Evolutionary conservation across 352 stramenopile species (phyloP), one percentile per base, ranked within the genome.

Genomic region (Thraustochytrium striatum): DNA sequence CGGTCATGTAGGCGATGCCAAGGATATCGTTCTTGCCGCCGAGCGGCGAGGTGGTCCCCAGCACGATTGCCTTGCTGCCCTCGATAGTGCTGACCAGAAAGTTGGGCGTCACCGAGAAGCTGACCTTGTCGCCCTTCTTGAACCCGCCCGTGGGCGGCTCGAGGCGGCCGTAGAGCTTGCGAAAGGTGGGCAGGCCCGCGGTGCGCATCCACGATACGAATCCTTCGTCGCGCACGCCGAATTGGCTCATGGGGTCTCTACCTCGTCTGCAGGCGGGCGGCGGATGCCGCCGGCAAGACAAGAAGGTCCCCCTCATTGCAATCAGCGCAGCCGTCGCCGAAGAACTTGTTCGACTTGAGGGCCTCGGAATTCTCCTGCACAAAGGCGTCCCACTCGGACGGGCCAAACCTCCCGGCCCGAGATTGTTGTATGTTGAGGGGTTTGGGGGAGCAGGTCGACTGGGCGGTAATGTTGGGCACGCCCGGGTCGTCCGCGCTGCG

Each of bases 181-280:
- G 92, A 87, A 99, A 99, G 59, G 88, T 95, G 3, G 95, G 94
- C n/a, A 98, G 87, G 25, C 92, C 94, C 0, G 97, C 96, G 21
- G 93, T 97, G 43, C 95, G 89, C 97, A 99, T 99, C 97, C 97
- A 99, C 21, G 99, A 96, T 55, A 99, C 97, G 87, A 99, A 99
- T 86, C 99, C 96, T 86, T 99, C 96, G 85, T 99, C 39, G 30
- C 70, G 55, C 25, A 80, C 70, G 25, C 70, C 70, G 43, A n/a
- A 8, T 28, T 73, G 61, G 55, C 41, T 38, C 39, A 75, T 9
- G 53, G n/a, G 13, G 44, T 65, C 41, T 75, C 52, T 1, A 21
- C 47, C 47, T 55, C 47, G 25, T 16, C 16, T 25, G 16, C 19
- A 68, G 30, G 9, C 21, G 70, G 70, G 5, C n/a, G 70, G 0